A percentile compares a stretch with the other conserved stretches of the same genome.
These are phyloP conservation scores for Paspalum notatum DNA, from an alignment of 176 grass and related monocot genomes.

Conservation along the genomic window DNA sequence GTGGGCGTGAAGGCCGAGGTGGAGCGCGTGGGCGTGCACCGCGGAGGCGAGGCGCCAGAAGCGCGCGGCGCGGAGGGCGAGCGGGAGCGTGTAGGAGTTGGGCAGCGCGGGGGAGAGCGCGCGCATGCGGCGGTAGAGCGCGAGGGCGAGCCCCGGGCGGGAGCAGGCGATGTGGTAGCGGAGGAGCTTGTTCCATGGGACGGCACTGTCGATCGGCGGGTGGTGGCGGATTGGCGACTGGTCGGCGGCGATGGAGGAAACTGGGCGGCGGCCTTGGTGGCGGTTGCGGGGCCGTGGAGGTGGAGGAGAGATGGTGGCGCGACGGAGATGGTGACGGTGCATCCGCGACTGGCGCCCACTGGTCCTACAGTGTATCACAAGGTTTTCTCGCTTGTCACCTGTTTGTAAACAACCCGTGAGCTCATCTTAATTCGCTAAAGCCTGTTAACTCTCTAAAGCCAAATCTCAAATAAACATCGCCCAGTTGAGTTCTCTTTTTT, in stretches of 20 bases:
- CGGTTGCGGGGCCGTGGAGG: not conserved
- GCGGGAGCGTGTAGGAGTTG: constrained; percentile 70
- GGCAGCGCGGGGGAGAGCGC: constrained; percentile 44
- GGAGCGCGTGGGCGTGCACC: constrained; percentile 51
- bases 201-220: constrained; percentile 17
- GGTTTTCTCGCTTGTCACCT: not conserved
- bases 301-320: not conserved
- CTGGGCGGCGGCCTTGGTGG: not conserved
- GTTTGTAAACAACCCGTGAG: too few relatives aligned
- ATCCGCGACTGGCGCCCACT: constrained; percentile 20
- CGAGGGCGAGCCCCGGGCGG: constrained; percentile 32
- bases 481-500: not conserved
- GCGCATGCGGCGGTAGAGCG: constrained; percentile 57
- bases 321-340: constrained; percentile 1
- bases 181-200: constrained; percentile 61
- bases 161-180: constrained; percentile 43
- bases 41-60: not conserved
- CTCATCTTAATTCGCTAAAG: too few relatives aligned
- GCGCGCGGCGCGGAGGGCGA: constrained; percentile 46
- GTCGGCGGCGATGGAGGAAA: not conserved
- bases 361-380: not conserved
- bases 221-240: not conserved
- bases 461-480: not conserved
- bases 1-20: constrained; percentile 53
- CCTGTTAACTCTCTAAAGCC: too few relatives aligned